Evolutionary conservation across 495 filamentous ascomycete genomes (phyloP), one percentile per base, ranked within the genome.

Genomic region (Talaromyces adpressus): DNA sequence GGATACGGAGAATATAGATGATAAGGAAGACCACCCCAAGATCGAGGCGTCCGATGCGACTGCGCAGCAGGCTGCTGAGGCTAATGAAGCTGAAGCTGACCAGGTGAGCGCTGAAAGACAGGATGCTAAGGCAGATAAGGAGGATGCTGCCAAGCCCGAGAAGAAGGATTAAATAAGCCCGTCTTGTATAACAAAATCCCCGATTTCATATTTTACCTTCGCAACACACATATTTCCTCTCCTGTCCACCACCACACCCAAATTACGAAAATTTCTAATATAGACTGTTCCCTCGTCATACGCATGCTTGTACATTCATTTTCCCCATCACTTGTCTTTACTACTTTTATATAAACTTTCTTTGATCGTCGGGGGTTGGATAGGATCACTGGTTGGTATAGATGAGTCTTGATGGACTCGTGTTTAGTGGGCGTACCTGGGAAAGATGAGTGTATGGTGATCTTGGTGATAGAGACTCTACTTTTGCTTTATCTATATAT

Each of bases 1-100:
- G 84, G 79, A 96, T 81, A 75, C 82, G 76, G 73, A 91, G 81
- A 80, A 98, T 68, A 93, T 92, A 39, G 93, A 98, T 64, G 86
- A 97, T 73, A 93, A 84, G 74, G 77, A 81, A 32, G 78, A 80
- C 9, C 22, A 51, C 1, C 54, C 23, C 8, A 62, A 57, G 59
- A 18, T 52, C 0, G 63, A 62, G 14, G 41, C 51, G 22, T 47
- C 51, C 0, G 49, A 56, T 57, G 34, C 11, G 16, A 34, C 22
- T 32, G 36, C 29, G 7, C 62, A 64, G 29, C 62, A 64, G 39
- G 39, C 41, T 60, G 23, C 34, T 20, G 62, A 64, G 34, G 62
- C 62, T n/a, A 59, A 25, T 60, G 62, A 64, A 23, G 62, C 62
- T 4, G 62, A 57, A 39, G 41, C 54, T 12, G 62, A 64, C 39